Conservation (phyloP, 2,329 filamentous ascomycete species). For the Alternaria triticina region DNA sequence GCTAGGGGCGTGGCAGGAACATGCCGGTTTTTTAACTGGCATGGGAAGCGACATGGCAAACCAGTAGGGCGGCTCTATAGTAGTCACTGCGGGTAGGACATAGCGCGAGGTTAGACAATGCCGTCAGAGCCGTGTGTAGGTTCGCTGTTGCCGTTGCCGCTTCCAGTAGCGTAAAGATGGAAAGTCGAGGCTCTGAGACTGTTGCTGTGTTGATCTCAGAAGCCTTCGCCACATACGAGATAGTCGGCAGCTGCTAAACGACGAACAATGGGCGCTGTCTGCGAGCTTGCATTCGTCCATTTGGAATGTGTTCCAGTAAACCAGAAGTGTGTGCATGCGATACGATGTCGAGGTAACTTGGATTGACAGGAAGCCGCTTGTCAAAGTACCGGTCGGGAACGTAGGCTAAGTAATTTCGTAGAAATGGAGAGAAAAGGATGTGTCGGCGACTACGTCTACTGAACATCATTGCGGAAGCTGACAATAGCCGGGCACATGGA, state of each 20-base stretch:
- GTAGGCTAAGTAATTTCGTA: background rate
- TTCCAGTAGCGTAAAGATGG: conserved; percentile 17
- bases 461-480: background rate
- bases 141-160: conserved; percentile 16
- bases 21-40: conserved; percentile 12
- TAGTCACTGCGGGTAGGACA: conserved; percentile 28
- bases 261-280: background rate
- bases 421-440: background rate
- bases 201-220: background rate
- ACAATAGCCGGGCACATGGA: background rate
- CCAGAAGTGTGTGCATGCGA: background rate
- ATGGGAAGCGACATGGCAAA: conserved; percentile 28
- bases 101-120: conserved; percentile 17
- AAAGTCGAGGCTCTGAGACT: conserved; percentile 1
- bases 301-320: background rate
- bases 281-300: background rate
- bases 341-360: conserved; percentile 19
- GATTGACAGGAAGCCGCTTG: conserved; percentile 12
- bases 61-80: conserved; percentile 23
- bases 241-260: background rate
- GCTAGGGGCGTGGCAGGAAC: background rate
- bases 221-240: background rate
- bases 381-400: conserved; percentile 7
- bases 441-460: background rate
- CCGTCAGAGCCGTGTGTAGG: conserved; percentile 17